Evolutionary conservation across 768 basidiomycete species (phyloP), one percentile per base, ranked within the genome.

Genomic region (Russula foetens): DNA sequence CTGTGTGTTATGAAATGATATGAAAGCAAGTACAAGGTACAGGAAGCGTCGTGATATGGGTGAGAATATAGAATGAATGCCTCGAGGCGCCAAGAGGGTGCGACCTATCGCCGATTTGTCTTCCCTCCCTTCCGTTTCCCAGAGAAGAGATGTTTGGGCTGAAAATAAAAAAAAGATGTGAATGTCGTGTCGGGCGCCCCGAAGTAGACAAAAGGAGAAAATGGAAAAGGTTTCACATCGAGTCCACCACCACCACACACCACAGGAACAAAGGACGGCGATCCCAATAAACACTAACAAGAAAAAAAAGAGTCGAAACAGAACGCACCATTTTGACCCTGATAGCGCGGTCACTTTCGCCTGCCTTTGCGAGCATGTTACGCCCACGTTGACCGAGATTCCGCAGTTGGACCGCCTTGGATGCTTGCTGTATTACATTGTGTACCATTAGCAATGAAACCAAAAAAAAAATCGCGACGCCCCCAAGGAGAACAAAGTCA

Each of bases 341-440:
- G 75, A 92, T 92, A 12, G 80, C 80, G 65, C 90, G 84, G 76
- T 95, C 92, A 60, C 83, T 79, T 80, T 99, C 96, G 60, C 90
- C 91, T 41, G 94, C 95, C 71, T 88, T 92, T 26, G 92, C 96
- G 46, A 85, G 79, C 79, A 84, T 84, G 72, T 96, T 96, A 61
- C 92, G 87, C 56, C 81, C 82, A 66, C 96, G 81, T 71, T 96
- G 93, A 7, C 86, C 87, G 56, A 96, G 81, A 68, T 92, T 90
- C 66, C 91, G 88, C 59, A 98, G 78, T 69, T 87, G 84, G 71
- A 82, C 75, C 19, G 96, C 91, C 70, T 86, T 87, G 62, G 83
- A 77, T 33, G 79, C 83, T 86, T 97, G 92, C 85, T 90, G 65
- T 41, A 8, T 39, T n/a, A 24, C 4, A 19, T 48, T 4, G 48